Conservation (phyloP, 2,329 filamentous ascomycete genomes). For the Aureobasidium sp. region DNA sequence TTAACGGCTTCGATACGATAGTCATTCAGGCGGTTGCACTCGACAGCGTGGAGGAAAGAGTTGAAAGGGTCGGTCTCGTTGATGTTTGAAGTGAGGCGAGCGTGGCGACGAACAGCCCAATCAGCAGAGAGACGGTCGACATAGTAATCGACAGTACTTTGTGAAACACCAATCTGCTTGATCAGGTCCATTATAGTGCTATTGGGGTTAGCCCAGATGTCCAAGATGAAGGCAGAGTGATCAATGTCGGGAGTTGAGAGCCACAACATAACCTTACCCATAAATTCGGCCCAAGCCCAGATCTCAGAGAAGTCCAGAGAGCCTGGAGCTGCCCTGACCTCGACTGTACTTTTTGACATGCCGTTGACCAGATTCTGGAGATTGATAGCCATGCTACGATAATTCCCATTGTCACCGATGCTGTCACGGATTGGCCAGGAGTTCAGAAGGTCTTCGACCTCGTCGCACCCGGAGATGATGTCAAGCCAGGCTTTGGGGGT, state of each 20-base stretch:
- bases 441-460: neutral
- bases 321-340: neutral
- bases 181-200: neutral
- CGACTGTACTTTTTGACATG: neutral
- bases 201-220: neutral
- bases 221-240: neutral
- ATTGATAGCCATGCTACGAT: neutral
- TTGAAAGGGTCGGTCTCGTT: neutral
- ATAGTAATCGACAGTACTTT: neutral
- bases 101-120: neutral
- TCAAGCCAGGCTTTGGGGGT: neutral
- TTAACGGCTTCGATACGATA: neutral
- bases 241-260: neutral
- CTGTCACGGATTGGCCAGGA: neutral
- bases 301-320: neutral
- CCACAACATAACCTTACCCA: constrained; percentile 1
- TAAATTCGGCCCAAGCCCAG: neutral
- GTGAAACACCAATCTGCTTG: neutral
- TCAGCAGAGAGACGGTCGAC: neutral
- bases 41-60: neutral
- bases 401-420: neutral
- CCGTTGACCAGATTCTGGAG: neutral
- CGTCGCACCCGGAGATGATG: neutral
- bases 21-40: neutral
- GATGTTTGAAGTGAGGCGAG: neutral